A percentile compares a stretch with the other conserved stretches of the same genome.
Evolutionary conservation across 2,329 filamentous ascomycete genomes (phyloP).

Genomic region (Xylaria sp.): DNA sequence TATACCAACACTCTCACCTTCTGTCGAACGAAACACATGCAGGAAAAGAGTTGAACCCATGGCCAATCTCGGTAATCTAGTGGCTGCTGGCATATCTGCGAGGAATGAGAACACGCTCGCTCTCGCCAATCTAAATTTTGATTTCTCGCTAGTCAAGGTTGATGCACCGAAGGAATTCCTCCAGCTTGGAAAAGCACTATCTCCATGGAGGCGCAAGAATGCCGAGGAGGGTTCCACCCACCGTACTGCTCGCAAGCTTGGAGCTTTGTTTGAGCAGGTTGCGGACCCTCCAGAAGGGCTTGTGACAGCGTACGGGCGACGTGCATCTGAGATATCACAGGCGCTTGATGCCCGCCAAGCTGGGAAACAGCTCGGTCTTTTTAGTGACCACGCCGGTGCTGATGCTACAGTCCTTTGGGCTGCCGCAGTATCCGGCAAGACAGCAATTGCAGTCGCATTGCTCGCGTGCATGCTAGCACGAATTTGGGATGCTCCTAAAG

Average conservation of each 20-base stretch:
- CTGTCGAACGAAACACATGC: not conserved
- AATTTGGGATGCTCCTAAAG: constrained; percentile 34
- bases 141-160: constrained; percentile 17
- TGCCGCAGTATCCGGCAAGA: constrained; percentile 34
- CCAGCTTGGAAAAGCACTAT: not conserved
- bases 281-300: not conserved
- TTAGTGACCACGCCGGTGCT: constrained; percentile 17
- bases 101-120: constrained; percentile 12
- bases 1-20: not conserved
- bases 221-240: constrained; percentile 12
- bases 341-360: not conserved
- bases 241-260: constrained; percentile 14
- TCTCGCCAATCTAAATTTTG: constrained; percentile 12
- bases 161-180: constrained; percentile 7
- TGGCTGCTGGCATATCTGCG: not conserved
- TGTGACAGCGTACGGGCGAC: constrained; percentile 11
- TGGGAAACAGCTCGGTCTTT: not conserved
- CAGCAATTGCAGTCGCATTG: constrained; percentile 30
- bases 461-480: constrained; percentile 41
- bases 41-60: not conserved
- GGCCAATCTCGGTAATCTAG: not conserved
- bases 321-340: constrained; percentile 7
- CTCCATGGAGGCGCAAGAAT: not conserved
- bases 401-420: constrained; percentile 40
- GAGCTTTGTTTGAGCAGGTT: constrained; percentile 10